These are phyloP conservation scores for Chytriomyces confervae DNA, from an alignment of 192 early-diverging fungal species.

Conservation along the genomic window DNA sequence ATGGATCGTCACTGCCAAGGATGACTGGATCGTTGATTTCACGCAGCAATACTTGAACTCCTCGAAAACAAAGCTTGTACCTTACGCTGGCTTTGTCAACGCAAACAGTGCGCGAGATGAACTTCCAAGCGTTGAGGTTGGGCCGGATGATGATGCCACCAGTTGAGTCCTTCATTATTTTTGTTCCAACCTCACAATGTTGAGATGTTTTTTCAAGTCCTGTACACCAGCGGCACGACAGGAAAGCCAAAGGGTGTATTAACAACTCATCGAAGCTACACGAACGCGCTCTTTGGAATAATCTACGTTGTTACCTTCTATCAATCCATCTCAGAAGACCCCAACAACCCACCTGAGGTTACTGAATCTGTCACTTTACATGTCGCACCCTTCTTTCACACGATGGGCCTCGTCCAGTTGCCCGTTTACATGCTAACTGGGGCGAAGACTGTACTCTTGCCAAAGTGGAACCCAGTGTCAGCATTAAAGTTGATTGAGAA, in stretches of 20 bases:
- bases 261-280: conserved; percentile 28
- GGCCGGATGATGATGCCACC: conserved; percentile 15
- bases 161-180: neutral
- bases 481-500: conserved; percentile 35
- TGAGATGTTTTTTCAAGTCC: neutral
- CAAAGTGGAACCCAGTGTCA: conserved; percentile 31
- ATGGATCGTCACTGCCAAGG: neutral
- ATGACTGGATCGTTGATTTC: neutral
- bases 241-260: conserved; percentile 35
- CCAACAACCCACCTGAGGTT: neutral
- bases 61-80: neutral
- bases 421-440: neutral
- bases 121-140: conserved; percentile 16
- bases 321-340: neutral
- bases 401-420: conserved; percentile 2
- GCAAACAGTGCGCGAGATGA: neutral
- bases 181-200: too few relatives aligned
- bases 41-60: neutral
- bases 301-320: neutral
- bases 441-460: conserved; percentile 27
- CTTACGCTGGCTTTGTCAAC: neutral
- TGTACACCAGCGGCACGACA: conserved; percentile 38
- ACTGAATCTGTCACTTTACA: conserved; percentile 12
- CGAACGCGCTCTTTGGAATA: neutral
- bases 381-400: conserved; percentile 35